Evolutionary conservation across 805 yeast species (phyloP).

Genomic region (Wickerhamiella brachini): DNA sequence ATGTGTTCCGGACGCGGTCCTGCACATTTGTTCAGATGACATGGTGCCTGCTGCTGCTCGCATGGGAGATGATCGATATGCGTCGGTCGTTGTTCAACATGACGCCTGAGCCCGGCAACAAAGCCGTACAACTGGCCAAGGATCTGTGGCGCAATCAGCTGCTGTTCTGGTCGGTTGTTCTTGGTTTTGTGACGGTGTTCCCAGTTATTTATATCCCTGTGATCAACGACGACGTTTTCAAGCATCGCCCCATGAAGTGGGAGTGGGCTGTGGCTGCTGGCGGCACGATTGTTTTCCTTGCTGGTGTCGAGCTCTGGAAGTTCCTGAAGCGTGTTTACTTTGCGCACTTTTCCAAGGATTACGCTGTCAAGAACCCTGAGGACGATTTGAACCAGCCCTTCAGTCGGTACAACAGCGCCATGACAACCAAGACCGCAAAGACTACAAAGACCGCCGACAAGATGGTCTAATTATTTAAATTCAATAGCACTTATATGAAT

Average conservation of each 20-base stretch:
- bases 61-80: conserved; percentile 74
- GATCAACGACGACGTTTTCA: conserved; percentile 62
- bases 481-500: background rate
- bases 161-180: conserved; percentile 65
- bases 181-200: conserved; percentile 58
- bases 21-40: conserved; percentile 71
- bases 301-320: conserved; percentile 56
- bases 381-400: conserved; percentile 26
- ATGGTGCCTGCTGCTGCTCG: conserved; percentile 69
- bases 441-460: background rate
- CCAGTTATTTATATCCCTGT: conserved; percentile 82
- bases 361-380: conserved; percentile 42
- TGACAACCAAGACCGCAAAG: background rate
- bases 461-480: background rate
- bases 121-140: conserved; percentile 43
- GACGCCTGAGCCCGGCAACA: conserved; percentile 51
- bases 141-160: conserved; percentile 66
- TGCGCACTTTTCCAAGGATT: conserved; percentile 23
- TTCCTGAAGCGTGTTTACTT: conserved; percentile 44
- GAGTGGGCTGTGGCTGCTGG: conserved; percentile 67
- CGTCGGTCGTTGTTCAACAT: conserved; percentile 55
- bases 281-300: conserved; percentile 45
- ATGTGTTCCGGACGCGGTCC: conserved; percentile 64
- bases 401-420: conserved; percentile 2
- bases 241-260: conserved; percentile 55